These are phyloP conservation scores for Vigna unguiculata DNA, from an alignment of 306 rosid species.

Conservation along the genomic window DNA sequence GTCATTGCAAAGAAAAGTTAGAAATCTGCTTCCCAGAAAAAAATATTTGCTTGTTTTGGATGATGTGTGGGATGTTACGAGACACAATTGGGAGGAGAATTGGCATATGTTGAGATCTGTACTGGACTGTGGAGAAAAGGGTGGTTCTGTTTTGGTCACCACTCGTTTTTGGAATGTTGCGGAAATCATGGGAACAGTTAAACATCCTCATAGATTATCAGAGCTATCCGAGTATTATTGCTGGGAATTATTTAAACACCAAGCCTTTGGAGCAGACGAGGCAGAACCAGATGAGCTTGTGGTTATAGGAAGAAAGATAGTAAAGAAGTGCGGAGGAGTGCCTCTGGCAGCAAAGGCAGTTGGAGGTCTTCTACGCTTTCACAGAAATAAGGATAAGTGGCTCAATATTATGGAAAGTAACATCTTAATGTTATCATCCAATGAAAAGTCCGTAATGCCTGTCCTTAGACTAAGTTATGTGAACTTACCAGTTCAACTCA, in stretches of 20 bases:
- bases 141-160: conserved; percentile 49
- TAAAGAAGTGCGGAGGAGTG: conserved; percentile 42
- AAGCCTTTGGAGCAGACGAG: conserved; percentile 39
- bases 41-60: conserved; percentile 53
- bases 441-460: conserved; percentile 22
- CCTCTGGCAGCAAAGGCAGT: conserved; percentile 48
- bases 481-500: not conserved
- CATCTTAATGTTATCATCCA: conserved; percentile 5
- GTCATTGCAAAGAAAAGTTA: not conserved
- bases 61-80: conserved; percentile 58
- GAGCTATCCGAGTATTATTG: conserved; percentile 44
- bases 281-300: conserved; percentile 32
- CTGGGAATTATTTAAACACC: conserved; percentile 48
- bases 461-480: conserved; percentile 39
- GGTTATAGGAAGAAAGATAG: conserved; percentile 41
- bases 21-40: not conserved
- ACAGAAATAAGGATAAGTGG: conserved; percentile 29
- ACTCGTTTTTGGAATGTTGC: conserved; percentile 46
- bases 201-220: conserved; percentile 16
- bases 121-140: conserved; percentile 45
- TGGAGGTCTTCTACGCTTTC: conserved; percentile 36
- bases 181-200: conserved; percentile 31
- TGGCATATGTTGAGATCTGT: conserved; percentile 45
- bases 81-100: conserved; percentile 31
- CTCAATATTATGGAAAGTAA: conserved; percentile 11